Conservation (phyloP, 164 flowering plant species). For the Liquidambar formosana region DNA sequence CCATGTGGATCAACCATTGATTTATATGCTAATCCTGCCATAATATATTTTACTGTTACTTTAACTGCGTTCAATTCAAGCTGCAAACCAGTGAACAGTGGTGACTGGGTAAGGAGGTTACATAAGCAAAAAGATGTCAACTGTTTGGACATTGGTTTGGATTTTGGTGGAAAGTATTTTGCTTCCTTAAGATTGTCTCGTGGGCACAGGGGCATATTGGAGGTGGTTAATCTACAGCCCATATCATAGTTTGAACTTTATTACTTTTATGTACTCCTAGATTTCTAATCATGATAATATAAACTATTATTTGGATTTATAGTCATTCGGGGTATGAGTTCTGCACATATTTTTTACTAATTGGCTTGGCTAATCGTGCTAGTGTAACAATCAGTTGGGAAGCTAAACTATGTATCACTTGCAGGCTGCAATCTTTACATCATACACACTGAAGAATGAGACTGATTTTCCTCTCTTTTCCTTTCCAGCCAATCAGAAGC, state of each 20-base stretch:
- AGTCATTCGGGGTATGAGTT: too few relatives aligned
- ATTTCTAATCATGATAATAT: neutral
- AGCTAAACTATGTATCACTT: constrained; percentile 8
- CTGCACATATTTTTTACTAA: neutral
- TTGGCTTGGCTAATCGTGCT: neutral
- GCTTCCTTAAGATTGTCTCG: constrained; percentile 77
- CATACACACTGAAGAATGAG: constrained; percentile 71
- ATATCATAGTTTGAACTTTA: neutral
- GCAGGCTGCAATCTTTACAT: constrained; percentile 79
- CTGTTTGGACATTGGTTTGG: constrained; percentile 74
- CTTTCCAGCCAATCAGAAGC: constrained; percentile 48
- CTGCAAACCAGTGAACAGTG: constrained; percentile 80
- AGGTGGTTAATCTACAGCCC: constrained; percentile 49
- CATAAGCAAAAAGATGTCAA: constrained; percentile 56
- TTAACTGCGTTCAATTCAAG: constrained; percentile 50
- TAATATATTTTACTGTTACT: constrained; percentile 67
- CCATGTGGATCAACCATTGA: constrained; percentile 61
- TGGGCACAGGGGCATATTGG: constrained; percentile 69
- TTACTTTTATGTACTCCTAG: neutral
- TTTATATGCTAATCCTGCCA: constrained; percentile 77
- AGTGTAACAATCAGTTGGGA: neutral
- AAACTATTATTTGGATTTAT: too few relatives aligned
- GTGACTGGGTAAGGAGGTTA: constrained; percentile 82
- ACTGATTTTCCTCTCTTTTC: constrained; percentile 57
- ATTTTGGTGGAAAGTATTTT: constrained; percentile 74